Percentiles rank a stretch among this genome's conserved stretches.
These are phyloP conservation scores for Vigna angularis DNA, from an alignment of 306 rosid species.

Conservation along the genomic window DNA sequence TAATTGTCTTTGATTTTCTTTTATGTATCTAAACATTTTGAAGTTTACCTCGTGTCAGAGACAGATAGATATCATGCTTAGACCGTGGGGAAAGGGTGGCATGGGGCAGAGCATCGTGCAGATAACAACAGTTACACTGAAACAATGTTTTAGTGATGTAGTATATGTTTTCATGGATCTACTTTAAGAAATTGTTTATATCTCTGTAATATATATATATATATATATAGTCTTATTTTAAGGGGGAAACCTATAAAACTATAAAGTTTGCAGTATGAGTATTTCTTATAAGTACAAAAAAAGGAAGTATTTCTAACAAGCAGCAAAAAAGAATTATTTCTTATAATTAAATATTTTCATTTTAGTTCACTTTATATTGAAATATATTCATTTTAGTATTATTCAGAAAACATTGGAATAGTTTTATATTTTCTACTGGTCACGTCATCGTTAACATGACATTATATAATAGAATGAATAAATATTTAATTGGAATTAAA, in stretches of 20 bases:
- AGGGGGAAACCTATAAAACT: background rate
- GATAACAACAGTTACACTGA: background rate
- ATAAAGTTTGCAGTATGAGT: no score
- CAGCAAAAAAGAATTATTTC: background rate
- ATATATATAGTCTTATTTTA: background rate
- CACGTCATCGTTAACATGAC: background rate
- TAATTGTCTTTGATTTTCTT: constrained; percentile 7
- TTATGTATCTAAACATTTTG: background rate
- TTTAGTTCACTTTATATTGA: no score
- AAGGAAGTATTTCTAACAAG: no score
- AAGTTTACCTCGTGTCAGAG: constrained; percentile 1
- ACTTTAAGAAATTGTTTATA: background rate
- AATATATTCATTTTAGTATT: no score
- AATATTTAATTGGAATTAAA: background rate
- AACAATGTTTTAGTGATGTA: background rate
- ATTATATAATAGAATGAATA: background rate
- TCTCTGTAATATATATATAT: background rate
- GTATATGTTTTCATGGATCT: background rate
- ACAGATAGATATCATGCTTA: constrained; percentile 12
- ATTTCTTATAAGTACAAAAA: background rate
- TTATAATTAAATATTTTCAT: background rate
- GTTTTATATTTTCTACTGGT: background rate
- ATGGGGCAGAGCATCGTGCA: background rate
- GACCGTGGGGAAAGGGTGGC: background rate
- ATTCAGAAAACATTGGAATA: background rate